A percentile compares a stretch with the other conserved stretches of the same genome.
Conservation (phyloP, 2,329 filamentous ascomycete genomes). For the Alternaria consortialis region DNA sequence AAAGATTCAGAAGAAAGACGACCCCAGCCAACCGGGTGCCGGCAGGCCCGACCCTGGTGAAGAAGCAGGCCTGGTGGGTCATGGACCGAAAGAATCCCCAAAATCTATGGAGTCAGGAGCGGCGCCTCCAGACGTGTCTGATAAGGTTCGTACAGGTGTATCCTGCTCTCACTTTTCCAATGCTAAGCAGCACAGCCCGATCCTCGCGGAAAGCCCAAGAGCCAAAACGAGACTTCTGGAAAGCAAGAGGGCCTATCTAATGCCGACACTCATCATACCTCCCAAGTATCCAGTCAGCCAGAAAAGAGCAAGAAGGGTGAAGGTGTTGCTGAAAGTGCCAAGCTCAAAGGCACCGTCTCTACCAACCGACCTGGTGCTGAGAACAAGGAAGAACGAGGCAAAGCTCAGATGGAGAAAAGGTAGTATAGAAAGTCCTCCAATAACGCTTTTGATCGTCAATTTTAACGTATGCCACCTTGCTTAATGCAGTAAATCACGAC, state of each 20-base stretch:
- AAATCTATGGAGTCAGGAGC: slow-evolving; percentile 3
- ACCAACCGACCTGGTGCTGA: slow-evolving; percentile 43
- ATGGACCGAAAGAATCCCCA: neutral
- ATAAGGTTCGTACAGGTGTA: slow-evolving; percentile 32
- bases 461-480: neutral
- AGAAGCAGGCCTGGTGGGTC: neutral
- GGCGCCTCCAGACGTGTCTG: slow-evolving; percentile 36
- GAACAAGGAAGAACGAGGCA: slow-evolving; percentile 47
- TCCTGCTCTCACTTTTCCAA: neutral
- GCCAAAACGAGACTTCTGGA: slow-evolving; percentile 55
- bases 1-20: neutral
- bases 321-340: slow-evolving; percentile 64
- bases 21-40: slow-evolving; percentile 3
- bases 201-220: slow-evolving; percentile 37
- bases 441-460: neutral
- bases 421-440: slow-evolving; percentile 15
- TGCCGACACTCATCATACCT: slow-evolving; percentile 61
- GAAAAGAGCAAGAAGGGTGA: slow-evolving; percentile 66
- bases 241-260: slow-evolving; percentile 65
- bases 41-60: neutral
- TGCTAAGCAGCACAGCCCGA: slow-evolving; percentile 40
- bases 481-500: neutral
- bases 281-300: slow-evolving; percentile 53
- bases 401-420: slow-evolving; percentile 37
- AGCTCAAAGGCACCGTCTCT: slow-evolving; percentile 53